These are phyloP conservation scores for Plantago ovata DNA, from an alignment of 257 asterid species.

Conservation along the genomic window DNA sequence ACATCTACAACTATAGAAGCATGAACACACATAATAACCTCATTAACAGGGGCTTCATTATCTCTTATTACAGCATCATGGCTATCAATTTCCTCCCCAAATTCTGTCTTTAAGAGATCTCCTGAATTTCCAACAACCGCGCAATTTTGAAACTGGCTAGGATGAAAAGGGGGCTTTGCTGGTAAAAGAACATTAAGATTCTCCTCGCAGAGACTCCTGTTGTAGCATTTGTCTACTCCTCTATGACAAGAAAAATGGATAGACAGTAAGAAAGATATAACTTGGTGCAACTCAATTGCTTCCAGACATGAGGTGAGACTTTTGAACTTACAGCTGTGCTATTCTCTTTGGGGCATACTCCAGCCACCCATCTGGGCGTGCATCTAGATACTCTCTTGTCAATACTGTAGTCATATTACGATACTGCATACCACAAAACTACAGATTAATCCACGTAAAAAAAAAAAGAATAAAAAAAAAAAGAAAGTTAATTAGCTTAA, in stretches of 20 bases:
- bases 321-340: constrained; percentile 74
- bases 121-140: constrained; percentile 99
- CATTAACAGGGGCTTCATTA: constrained; percentile 95
- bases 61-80: constrained; percentile 97
- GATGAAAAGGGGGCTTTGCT: constrained; percentile 93
- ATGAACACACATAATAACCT: constrained; percentile 37
- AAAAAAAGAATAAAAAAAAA: not conserved
- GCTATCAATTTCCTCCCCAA: constrained; percentile 88
- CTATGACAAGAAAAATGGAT: constrained; percentile 33
- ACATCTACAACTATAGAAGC: constrained; percentile 10
- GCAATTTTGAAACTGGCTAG: constrained; percentile 85
- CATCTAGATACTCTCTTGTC: constrained; percentile 92
- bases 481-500: constrained; percentile 15
- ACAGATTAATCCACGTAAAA: constrained; percentile 25
- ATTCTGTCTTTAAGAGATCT: constrained; percentile 90
- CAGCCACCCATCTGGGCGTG: constrained; percentile 97
- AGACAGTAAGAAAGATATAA: constrained; percentile 10
- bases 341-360: constrained; percentile 92
- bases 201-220: constrained; percentile 85
- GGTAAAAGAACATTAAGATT: constrained; percentile 82
- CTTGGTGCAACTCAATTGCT: not conserved
- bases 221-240: constrained; percentile 89
- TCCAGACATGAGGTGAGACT: not conserved
- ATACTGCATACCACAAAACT: constrained; percentile 74
- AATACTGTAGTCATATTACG: constrained; percentile 99